A percentile compares a stretch with the other conserved stretches of the same genome.
These are phyloP conservation scores for Fulvia fulva DNA, from an alignment of 2,329 filamentous ascomycete species.

Conservation along the genomic window DNA sequence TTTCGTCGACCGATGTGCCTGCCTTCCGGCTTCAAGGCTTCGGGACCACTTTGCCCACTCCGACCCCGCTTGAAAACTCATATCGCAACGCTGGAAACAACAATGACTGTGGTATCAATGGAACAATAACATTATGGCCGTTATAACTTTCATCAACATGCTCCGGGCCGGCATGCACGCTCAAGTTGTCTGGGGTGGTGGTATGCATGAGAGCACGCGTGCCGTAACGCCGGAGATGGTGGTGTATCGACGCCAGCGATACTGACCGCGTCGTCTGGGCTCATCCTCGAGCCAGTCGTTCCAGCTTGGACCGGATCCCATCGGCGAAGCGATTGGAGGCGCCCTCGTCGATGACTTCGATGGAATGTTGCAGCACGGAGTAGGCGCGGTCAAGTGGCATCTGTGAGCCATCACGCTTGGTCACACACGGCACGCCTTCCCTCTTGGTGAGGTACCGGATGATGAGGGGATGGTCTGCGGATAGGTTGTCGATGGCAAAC, in stretches of 20 bases:
- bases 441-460: slow-evolving; percentile 51
- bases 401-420: slow-evolving; percentile 47
- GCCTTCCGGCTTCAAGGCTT: background rate
- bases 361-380: slow-evolving; percentile 49
- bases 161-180: background rate
- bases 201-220: background rate
- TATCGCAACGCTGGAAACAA: background rate
- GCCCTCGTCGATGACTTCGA: slow-evolving; percentile 52
- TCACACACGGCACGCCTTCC: slow-evolving; percentile 51
- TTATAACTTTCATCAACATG: background rate
- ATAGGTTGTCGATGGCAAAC: slow-evolving; percentile 50
- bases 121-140: slow-evolving; percentile 1
- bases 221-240: background rate
- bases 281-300: slow-evolving; percentile 39
- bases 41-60: background rate
- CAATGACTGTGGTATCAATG: slow-evolving; percentile 3
- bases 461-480: slow-evolving; percentile 50
- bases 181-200: background rate
- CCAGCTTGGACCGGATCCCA: slow-evolving; percentile 52
- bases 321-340: slow-evolving; percentile 51
- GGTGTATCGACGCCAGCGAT: background rate
- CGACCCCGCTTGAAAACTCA: slow-evolving; percentile 1
- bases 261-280: background rate
- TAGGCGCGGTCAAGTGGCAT: slow-evolving; percentile 47
- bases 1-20: background rate